Base-by-base conservation (phyloP, 176 grass and related monocot species). In the Dendrocalamus sinicus region DNA sequence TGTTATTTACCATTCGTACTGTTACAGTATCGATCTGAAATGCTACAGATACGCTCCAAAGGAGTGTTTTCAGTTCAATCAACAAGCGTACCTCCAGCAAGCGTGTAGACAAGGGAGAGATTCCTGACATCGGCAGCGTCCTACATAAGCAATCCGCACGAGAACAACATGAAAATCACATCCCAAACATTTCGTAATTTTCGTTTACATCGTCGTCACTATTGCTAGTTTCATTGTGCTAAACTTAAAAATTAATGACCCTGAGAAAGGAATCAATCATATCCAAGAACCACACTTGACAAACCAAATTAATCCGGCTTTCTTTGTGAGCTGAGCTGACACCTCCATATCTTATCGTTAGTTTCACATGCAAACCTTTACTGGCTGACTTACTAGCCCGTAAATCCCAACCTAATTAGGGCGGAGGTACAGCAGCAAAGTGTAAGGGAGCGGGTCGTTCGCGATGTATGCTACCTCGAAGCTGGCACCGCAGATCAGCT, bases 401-500 rank as follows among this genome's bases (percentile, higher is more conserved):
- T 7, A 8, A 13, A 75, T 1, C 20, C 28, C 45, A 51, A 50
- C 60, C 7, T 48, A 64, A 26, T 15, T 24, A 5, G 59, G 16
- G 16, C 3, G 28, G 6, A 64, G 23, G 24, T 48, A 32, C 61
- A 44, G 37, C 12, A 46, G 61, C 53, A 20, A 28, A 50, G 65
- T 71, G 66, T 7, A 4, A 63, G 51, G 10, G 58, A 73, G 64
- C 61, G 35, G 9, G 11, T 30, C 32, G 47, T 9, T 64, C 22
- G 26, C 23, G 23, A 63, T 5, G n/a, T 28, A 7, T 0, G 43
- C 24, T 67, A 86, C 95, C 93, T 95, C 96, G 81, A 95, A 98
- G 86, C 96, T 95, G 86, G 96, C 96, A 86, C 96, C 91, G 77
- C 96, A 98, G 83, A 95, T 98, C 84, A 98, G 89, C 91, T 98